Conservation (phyloP, 1,139 yeast species). For the Taphrina communis region DNA sequence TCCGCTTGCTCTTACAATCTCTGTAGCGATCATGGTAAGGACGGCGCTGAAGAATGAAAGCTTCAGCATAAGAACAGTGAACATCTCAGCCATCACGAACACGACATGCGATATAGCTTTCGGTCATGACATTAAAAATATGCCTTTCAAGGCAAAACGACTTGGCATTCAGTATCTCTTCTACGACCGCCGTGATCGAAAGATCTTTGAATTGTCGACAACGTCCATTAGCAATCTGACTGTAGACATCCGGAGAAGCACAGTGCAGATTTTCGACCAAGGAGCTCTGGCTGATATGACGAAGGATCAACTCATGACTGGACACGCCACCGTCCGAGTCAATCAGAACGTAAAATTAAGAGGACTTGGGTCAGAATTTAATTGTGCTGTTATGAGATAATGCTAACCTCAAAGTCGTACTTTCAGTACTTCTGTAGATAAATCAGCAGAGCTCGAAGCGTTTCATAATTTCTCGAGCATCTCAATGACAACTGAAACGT, state of each 20-base stretch:
- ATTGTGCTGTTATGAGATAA: background rate
- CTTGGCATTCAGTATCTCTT: background rate
- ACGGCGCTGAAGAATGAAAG: background rate
- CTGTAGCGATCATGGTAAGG: background rate
- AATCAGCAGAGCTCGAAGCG: background rate
- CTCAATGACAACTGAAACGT: background rate
- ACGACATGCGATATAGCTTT: background rate
- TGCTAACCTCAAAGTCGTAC: background rate
- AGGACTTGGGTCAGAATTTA: background rate
- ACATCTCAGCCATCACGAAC: slow-evolving; percentile 2
- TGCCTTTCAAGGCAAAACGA: slow-evolving; percentile 2
- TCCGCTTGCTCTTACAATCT: background rate
- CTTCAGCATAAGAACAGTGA: background rate
- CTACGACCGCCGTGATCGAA: slow-evolving; percentile 3
- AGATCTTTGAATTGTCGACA: background rate
- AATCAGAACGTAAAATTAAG: background rate
- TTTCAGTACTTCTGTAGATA: background rate
- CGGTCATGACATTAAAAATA: background rate
- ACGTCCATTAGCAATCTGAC: background rate
- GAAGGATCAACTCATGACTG: background rate
- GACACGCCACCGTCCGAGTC: background rate
- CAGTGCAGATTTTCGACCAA: background rate
- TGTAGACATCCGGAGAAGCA: background rate
- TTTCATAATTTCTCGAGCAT: background rate
- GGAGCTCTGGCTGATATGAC: background rate